These are phyloP conservation scores for Yarrowia sp. DNA, from an alignment of 805 yeast species.

Conservation along the genomic window DNA sequence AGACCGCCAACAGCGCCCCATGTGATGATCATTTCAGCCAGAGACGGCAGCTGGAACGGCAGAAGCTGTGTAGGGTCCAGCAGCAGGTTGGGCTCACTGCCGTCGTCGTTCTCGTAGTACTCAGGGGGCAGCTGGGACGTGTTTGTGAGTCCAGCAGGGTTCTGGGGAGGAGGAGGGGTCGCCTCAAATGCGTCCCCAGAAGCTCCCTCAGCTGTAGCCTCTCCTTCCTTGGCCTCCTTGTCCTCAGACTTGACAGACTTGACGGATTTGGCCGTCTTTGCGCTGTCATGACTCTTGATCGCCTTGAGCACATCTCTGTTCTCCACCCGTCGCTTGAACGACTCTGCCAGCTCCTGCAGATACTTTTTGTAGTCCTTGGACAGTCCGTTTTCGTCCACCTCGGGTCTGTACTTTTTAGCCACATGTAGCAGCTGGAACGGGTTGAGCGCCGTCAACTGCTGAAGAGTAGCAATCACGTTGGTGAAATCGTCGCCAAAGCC, in stretches of 20 bases:
- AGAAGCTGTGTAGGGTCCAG: constrained; percentile 50
- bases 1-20: constrained; percentile 79
- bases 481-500: constrained; percentile 62
- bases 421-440: constrained; percentile 73
- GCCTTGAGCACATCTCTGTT: constrained; percentile 23
- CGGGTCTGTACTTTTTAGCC: constrained; percentile 80
- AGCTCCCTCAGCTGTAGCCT: neutral
- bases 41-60: constrained; percentile 72
- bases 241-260: constrained; percentile 19
- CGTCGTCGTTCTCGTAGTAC: constrained; percentile 41
- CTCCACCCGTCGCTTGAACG: constrained; percentile 44
- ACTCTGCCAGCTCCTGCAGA: constrained; percentile 51
- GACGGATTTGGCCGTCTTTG: constrained; percentile 13
- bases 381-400: constrained; percentile 76
- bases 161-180: constrained; percentile 17
- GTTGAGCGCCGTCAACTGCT: constrained; percentile 69
- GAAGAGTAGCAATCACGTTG: constrained; percentile 54
- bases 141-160: constrained; percentile 29
- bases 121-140: constrained; percentile 33
- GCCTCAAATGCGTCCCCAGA: constrained; percentile 19
- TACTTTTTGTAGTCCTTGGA: constrained; percentile 59
- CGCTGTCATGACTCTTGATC: constrained; percentile 36
- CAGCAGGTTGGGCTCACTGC: constrained; percentile 46
- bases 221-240: neutral
- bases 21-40: constrained; percentile 70